phyloP scores from a whole-genome alignment of 1,284 basidiomycete species.

The Dichomitus squalens region DNA sequence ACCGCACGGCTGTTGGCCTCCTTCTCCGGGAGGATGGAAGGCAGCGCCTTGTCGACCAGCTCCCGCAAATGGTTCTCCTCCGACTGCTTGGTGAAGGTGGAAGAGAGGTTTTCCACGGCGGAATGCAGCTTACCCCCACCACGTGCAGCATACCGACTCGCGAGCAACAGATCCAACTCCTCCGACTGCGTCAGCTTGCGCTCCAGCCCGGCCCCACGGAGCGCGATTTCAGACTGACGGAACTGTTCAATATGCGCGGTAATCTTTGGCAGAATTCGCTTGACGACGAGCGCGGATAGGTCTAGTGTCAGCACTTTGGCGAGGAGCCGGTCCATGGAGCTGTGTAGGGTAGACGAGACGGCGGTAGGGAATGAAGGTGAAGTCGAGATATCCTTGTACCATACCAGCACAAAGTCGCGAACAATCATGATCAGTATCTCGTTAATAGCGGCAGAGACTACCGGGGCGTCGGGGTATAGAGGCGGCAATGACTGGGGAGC shows the following conservation, averaged over 20 bases:
- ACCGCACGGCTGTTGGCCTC: slow-evolving; percentile 76
- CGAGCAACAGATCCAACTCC: slow-evolving; percentile 83
- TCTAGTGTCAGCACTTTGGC: slow-evolving; percentile 66
- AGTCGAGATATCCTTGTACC: slow-evolving; percentile 85
- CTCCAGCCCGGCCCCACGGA: slow-evolving; percentile 76
- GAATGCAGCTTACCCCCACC: slow-evolving; percentile 69
- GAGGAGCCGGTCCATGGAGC: slow-evolving; percentile 61
- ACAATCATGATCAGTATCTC: slow-evolving; percentile 80
- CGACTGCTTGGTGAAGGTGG: slow-evolving; percentile 85
- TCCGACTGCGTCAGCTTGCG: slow-evolving; percentile 82
- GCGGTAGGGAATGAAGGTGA: slow-evolving; percentile 88
- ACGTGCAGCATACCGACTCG: slow-evolving; percentile 72
- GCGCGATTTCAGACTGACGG: slow-evolving; percentile 85
- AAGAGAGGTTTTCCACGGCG: slow-evolving; percentile 83
- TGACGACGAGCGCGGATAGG: slow-evolving; percentile 77
- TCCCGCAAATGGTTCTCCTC: slow-evolving; percentile 84
- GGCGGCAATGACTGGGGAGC: slow-evolving; percentile 63
- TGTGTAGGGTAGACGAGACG: slow-evolving; percentile 77
- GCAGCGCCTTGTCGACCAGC: slow-evolving; percentile 72
- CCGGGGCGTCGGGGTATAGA: slow-evolving; percentile 60
- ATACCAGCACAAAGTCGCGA: slow-evolving; percentile 81
- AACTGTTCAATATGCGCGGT: slow-evolving; percentile 90
- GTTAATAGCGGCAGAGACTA: slow-evolving; percentile 70
- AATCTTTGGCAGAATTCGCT: slow-evolving; percentile 83
- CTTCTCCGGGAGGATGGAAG: slow-evolving; percentile 72